Evolutionary conservation across 495 filamentous ascomycete genomes (phyloP).

Genomic region (Penicillium odoratum): DNA sequence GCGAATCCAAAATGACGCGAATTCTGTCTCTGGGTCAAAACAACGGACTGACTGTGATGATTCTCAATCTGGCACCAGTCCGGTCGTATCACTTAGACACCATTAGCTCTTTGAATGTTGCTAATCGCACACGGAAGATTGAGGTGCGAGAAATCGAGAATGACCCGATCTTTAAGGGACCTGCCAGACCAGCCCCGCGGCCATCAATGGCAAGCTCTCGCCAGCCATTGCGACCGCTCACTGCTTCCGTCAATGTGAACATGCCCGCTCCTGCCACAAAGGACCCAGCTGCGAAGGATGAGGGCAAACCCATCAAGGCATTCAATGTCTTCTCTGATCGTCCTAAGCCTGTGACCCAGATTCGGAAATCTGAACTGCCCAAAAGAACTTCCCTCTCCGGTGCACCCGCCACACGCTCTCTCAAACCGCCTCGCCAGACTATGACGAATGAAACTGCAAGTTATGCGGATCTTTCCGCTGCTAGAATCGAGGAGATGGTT

Average conservation of each 20-base stretch:
- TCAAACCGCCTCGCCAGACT: slow-evolving; percentile 30
- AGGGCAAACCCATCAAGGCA: slow-evolving; percentile 71
- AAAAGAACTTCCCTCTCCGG: slow-evolving; percentile 45
- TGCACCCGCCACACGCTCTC: slow-evolving; percentile 25
- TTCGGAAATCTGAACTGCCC: slow-evolving; percentile 39
- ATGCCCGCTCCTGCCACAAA: slow-evolving; percentile 47
- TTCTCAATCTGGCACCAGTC: slow-evolving; percentile 85
- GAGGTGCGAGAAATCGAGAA: slow-evolving; percentile 94
- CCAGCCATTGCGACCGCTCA: slow-evolving; percentile 75
- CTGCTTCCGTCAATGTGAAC: slow-evolving; percentile 59
- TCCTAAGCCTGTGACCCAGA: slow-evolving; percentile 37
- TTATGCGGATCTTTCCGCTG: slow-evolving; percentile 60
- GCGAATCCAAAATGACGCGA: slow-evolving; percentile 96
- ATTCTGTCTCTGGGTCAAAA: slow-evolving; percentile 94
- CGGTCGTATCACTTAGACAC: slow-evolving; percentile 92
- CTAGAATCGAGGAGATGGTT: slow-evolving; percentile 86
- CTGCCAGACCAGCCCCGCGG: slow-evolving; percentile 50
- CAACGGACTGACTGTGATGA: slow-evolving; percentile 94
- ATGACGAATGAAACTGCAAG: slow-evolving; percentile 28
- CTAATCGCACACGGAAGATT: slow-evolving; percentile 94
- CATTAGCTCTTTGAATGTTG: slow-evolving; percentile 89
- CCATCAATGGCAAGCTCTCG: slow-evolving; percentile 53
- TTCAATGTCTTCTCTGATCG: slow-evolving; percentile 83
- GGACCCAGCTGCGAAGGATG: slow-evolving; percentile 51
- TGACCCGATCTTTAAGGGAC: slow-evolving; percentile 78